Conservation (phyloP, 768 basidiomycete genomes). For the Lentinula guzmanii region DNA sequence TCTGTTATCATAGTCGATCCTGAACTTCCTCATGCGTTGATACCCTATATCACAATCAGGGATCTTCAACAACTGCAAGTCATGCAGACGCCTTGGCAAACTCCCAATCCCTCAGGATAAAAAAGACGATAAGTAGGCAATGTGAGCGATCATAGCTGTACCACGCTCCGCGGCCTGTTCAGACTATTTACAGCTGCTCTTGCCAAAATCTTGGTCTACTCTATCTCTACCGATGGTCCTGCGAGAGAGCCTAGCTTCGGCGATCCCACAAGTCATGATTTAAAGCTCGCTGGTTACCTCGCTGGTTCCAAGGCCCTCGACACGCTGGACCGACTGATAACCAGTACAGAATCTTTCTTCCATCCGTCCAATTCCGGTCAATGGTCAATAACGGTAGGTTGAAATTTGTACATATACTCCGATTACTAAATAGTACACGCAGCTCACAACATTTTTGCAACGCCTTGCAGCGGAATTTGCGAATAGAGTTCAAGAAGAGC, state of each 20-base stretch:
- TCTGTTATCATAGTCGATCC: constrained; percentile 19
- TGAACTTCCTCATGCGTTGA: neutral
- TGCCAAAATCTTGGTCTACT: constrained; percentile 83
- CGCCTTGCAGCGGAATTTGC: constrained; percentile 70
- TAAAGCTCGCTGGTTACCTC: constrained; percentile 43
- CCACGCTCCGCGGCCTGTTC: neutral
- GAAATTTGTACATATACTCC: neutral
- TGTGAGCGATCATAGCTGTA: constrained; percentile 30
- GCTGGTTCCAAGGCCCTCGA: constrained; percentile 88
- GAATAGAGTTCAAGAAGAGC: constrained; percentile 76
- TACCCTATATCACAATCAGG: constrained; percentile 29
- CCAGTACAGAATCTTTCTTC: constrained; percentile 91
- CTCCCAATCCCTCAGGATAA: constrained; percentile 53
- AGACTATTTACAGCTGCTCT: constrained; percentile 50
- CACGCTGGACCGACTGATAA: constrained; percentile 80
- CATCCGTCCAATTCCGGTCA: constrained; percentile 90
- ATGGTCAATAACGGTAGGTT: constrained; percentile 63
- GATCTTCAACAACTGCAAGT: constrained; percentile 55
- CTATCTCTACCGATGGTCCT: constrained; percentile 79
- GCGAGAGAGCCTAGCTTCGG: constrained; percentile 36
- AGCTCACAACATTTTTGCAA: constrained; percentile 71
- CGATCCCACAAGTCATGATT: constrained; percentile 15
- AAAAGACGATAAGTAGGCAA: constrained; percentile 62
- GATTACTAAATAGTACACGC: neutral
- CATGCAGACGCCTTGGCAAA: constrained; percentile 65